These are phyloP conservation scores for Lachancea fermentati DNA, from an alignment of 805 yeast genomes.

Conservation along the genomic window DNA sequence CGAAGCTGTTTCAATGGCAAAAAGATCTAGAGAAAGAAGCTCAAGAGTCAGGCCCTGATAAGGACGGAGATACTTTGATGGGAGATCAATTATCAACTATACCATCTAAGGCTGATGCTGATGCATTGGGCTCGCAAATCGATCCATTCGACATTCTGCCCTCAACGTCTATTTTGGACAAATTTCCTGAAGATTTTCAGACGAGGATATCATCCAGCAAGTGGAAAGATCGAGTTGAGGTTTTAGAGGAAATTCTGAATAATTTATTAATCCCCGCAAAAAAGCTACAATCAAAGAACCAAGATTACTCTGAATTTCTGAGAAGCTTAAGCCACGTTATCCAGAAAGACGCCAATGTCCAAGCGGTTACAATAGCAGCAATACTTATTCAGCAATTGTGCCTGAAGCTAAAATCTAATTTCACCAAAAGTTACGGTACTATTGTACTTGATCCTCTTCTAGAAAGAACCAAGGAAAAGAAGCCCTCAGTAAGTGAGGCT, in stretches of 20 bases:
- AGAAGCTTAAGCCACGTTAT: conserved; percentile 61
- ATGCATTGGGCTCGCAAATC: conserved; percentile 28
- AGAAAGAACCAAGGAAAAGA: conserved; percentile 86
- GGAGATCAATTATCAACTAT: conserved; percentile 7
- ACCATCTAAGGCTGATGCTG: conserved; percentile 17
- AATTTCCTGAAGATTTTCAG: conserved; percentile 59
- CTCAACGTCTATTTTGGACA: conserved; percentile 59
- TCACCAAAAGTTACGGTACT: conserved; percentile 44
- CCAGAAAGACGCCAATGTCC: conserved; percentile 77
- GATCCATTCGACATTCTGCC: conserved; percentile 71
- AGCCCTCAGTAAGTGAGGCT: conserved; percentile 68
- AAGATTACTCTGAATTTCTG: conserved; percentile 63
- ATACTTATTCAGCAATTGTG: conserved; percentile 57
- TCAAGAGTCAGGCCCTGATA: conserved; percentile 20
- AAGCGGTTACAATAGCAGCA: conserved; percentile 77
- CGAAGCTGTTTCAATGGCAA: conserved; percentile 50
- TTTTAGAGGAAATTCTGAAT: conserved; percentile 53
- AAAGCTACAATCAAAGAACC: conserved; percentile 43
- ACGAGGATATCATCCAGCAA: conserved; percentile 52
- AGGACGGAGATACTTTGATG: conserved; percentile 37
- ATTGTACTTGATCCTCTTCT: conserved; percentile 55
- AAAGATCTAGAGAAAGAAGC: conserved; percentile 32
- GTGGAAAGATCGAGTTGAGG: conserved; percentile 93
- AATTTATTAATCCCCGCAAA: conserved; percentile 46
- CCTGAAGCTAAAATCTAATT: conserved; percentile 52